Base-by-base conservation (phyloP, 805 yeast species). In the Grigorovia humatica region DNA sequence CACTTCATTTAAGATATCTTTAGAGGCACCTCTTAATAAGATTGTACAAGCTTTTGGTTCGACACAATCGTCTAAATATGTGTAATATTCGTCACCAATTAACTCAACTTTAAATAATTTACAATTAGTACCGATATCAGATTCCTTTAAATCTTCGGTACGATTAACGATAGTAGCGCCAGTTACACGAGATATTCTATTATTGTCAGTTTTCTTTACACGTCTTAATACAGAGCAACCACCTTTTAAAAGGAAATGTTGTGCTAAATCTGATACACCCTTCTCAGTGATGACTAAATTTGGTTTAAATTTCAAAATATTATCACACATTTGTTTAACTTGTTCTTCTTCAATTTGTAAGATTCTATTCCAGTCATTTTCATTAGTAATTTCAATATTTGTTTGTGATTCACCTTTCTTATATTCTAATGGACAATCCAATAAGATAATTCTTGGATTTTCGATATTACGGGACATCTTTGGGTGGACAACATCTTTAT, bases 341-440 rank as follows among this genome's bases (percentile, higher is more conserved):
- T 93, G 99, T 70, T 93, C 99, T 73, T 93, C 99, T 73, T 93
- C 99, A 65, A 93, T 91, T 73, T 91, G 89, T 63, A 93, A 75
- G 56, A 93, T 81, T 70, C 98, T 81, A 67, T 83, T 84, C 98
- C 98, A 93, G 72, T 93, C 99, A 56, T 82, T 86, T 70, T 91
- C 98, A 63, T 88, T 88, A 45, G 96, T 85, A 69, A 93, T 90
- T 74, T 93, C 99, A 59, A 93, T 88, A 71, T 93, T 91, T 50
- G 98, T 93, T 70, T 93, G 99, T 2, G 97, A 89, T 73, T 93
- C 99, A 58, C 99, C 99, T 77, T 93, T 93, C 74, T 93, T 93
- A 74, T 93, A 93, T 72, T 93, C 99, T 61, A 93, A 76, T 12
- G 99, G 97, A 71, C 97, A 90, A 72, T 93, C 99, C 60, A 93